These are phyloP conservation scores for Kwoniella shivajii DNA, from an alignment of 1,284 basidiomycete species.

Conservation along the genomic window DNA sequence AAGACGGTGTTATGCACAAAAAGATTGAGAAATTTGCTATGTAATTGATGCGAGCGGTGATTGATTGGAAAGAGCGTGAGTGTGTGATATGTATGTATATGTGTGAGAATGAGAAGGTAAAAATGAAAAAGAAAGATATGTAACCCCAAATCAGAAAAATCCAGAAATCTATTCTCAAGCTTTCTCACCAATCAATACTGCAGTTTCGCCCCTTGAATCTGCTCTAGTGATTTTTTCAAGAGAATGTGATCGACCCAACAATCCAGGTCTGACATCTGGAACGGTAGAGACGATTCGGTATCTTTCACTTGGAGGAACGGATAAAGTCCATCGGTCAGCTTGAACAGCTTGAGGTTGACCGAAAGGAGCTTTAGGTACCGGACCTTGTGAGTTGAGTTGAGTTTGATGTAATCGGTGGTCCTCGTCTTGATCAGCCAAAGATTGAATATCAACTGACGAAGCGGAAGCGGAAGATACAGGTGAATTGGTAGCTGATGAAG, in stretches of 20 bases:
- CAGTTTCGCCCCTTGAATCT: conserved; percentile 31
- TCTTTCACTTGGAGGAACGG: conserved; percentile 52
- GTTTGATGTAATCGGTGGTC: conserved; percentile 34
- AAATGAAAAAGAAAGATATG: too few species aligned
- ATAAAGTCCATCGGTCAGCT: conserved; percentile 46
- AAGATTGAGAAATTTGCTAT: too few species aligned
- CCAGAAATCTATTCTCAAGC: conserved; percentile 9
- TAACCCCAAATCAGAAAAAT: too few species aligned
- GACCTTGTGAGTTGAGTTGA: conserved; percentile 43
- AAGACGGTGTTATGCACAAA: too few species aligned
- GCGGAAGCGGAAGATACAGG: conserved; percentile 42
- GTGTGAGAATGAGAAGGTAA: too few species aligned
- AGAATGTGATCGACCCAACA: conserved; percentile 25
- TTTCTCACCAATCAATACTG: conserved; percentile 30
- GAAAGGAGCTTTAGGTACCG: conserved; percentile 34
- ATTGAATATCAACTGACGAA: conserved; percentile 41
- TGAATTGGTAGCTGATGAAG: conserved; percentile 37
- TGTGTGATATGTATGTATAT: too few species aligned
- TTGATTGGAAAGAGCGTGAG: too few species aligned
- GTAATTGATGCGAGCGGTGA: too few species aligned
- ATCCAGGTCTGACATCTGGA: conserved; percentile 48
- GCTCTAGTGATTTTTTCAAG: conserved; percentile 27
- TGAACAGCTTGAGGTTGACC: conserved; percentile 49
- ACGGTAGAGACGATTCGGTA: conserved; percentile 42
- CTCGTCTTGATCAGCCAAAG: conserved; percentile 32